These are phyloP conservation scores for Cordyceps tenuipes DNA, from an alignment of 2,329 filamentous ascomycete genomes.

Conservation along the genomic window DNA sequence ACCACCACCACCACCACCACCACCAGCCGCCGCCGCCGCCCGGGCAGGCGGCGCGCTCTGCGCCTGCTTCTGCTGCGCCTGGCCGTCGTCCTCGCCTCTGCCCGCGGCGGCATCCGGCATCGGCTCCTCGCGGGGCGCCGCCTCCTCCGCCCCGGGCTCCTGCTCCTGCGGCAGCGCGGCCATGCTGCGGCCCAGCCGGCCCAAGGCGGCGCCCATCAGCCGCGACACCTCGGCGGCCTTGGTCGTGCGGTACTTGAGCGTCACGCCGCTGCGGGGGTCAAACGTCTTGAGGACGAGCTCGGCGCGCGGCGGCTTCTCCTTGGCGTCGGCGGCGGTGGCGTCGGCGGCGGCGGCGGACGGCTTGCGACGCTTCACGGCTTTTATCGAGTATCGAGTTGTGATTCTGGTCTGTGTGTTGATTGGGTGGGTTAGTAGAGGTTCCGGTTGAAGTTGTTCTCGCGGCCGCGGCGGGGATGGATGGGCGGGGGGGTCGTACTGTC, in stretches of 20 bases:
- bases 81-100: constrained; percentile 16
- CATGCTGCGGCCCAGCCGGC: constrained; percentile 64
- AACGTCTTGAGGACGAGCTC: constrained; percentile 81
- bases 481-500: constrained; percentile 50
- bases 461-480: neutral
- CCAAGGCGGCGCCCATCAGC: constrained; percentile 63
- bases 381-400: constrained; percentile 84
- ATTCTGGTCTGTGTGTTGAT: constrained; percentile 71
- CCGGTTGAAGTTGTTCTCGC: neutral
- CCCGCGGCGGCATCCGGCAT: constrained; percentile 13
- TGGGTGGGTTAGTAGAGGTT: neutral
- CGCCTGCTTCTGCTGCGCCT: constrained; percentile 21
- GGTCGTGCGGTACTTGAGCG: constrained; percentile 83
- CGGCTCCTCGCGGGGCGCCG: constrained; percentile 27
- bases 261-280: constrained; percentile 71
- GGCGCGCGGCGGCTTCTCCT: constrained; percentile 48
- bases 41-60: constrained; percentile 18
- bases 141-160: too few species aligned
- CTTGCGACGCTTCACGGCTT: constrained; percentile 28
- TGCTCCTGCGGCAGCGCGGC: constrained; percentile 42
- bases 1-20: constrained; percentile 24
- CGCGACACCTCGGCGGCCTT: constrained; percentile 86
- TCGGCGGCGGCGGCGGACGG: constrained; percentile 18
- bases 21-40: constrained; percentile 5
- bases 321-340: constrained; percentile 13